These are phyloP conservation scores for Tulasnella sp. DNA, from an alignment of 768 basidiomycete genomes.

Conservation along the genomic window DNA sequence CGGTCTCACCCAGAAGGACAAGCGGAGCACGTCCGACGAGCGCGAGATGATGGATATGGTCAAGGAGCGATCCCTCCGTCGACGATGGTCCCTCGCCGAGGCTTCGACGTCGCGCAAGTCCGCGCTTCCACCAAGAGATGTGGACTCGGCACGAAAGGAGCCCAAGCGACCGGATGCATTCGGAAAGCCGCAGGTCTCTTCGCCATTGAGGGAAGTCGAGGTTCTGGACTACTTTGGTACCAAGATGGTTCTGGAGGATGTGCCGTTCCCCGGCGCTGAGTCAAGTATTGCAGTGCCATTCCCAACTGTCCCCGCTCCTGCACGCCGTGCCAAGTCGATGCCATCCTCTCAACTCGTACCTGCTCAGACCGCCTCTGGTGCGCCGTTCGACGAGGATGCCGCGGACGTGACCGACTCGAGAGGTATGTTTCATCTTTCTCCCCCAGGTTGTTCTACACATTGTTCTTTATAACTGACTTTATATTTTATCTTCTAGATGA, in stretches of 20 bases:
- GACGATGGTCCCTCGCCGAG: slow-evolving; percentile 19
- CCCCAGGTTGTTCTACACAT: background rate
- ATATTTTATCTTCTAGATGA: background rate
- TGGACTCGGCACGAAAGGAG: background rate
- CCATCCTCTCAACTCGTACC: background rate
- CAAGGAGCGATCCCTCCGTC: slow-evolving; percentile 7
- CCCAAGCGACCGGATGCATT: background rate
- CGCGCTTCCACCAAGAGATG: background rate
- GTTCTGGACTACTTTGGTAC: background rate
- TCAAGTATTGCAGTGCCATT: background rate
- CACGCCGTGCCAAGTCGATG: slow-evolving; percentile 5
- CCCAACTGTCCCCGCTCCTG: slow-evolving; percentile 1
- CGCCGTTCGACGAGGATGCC: background rate
- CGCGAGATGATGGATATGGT: slow-evolving; percentile 19
- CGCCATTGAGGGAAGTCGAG: slow-evolving; percentile 1
- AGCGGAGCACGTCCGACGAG: slow-evolving; percentile 9
- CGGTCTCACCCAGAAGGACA: slow-evolving; percentile 11
- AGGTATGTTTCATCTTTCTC: background rate
- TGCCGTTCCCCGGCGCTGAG: slow-evolving; percentile 1
- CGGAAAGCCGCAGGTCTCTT: background rate
- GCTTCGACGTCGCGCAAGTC: slow-evolving; percentile 7
- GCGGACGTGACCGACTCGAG: background rate
- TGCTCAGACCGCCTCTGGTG: background rate
- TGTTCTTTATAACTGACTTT: background rate
- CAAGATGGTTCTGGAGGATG: background rate